A percentile compares a stretch with the other conserved stretches of the same genome.
These are phyloP conservation scores for Populus hybrid DNA, from an alignment of 441 rosid genomes.

Conservation along the genomic window DNA sequence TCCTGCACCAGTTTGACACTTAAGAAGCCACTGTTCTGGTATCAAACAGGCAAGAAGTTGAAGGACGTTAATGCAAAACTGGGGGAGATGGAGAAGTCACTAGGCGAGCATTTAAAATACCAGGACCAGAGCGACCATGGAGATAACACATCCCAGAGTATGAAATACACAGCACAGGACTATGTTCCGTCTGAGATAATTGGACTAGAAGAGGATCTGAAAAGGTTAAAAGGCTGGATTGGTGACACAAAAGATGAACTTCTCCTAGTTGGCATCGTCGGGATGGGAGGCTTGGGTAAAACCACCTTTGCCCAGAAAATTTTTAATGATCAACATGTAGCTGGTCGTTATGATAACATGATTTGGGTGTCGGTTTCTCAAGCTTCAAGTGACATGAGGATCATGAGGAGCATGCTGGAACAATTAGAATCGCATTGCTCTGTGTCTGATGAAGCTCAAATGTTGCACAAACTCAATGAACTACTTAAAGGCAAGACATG, in stretches of 20 bases:
- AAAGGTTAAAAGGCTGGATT: constrained; percentile 10
- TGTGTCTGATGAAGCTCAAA: constrained; percentile 3
- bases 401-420: constrained; percentile 8
- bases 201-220: constrained; percentile 7
- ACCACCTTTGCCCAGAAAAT: constrained; percentile 36
- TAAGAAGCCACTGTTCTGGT: not conserved
- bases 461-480: not conserved
- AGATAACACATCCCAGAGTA: not conserved
- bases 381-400: not conserved
- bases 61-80: constrained; percentile 8
- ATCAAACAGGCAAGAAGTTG: constrained; percentile 17
- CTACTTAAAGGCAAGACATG: not conserved
- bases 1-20: constrained; percentile 5
- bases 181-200: constrained; percentile 10
- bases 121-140: not conserved
- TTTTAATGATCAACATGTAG: constrained; percentile 23
- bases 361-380: constrained; percentile 16
- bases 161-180: not conserved
- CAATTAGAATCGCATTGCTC: not conserved
- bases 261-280: constrained; percentile 10
- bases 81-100: constrained; percentile 7
- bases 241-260: not conserved
- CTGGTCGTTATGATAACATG: not conserved
- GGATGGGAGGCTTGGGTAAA: constrained; percentile 46
- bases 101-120: not conserved